Base-by-base conservation (phyloP, 441 rosid genomes). In the Brassica hybrid region DNA sequence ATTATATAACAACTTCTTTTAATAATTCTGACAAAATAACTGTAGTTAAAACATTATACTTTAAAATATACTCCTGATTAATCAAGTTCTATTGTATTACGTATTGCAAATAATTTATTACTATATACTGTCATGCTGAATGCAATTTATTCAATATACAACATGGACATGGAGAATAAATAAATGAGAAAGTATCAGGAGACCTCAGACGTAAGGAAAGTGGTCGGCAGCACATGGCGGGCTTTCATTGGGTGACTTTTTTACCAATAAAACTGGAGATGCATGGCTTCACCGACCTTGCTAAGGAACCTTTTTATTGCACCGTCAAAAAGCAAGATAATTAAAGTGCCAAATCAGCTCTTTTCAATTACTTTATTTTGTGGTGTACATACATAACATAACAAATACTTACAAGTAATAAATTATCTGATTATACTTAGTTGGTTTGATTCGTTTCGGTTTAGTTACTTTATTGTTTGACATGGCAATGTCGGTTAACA, bases 291-390 rank as follows among this genome's bases (percentile, higher is more conserved):
- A 70, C 79, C 72, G 79, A 79, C 79, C 79, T 23, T 25, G 57
- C 23, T 43, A 73, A 38, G 65, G 54, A 25, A 52, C 50, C 68
- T 17, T 41, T 50, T 65, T 34, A 23, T 73, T 67, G 38, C 79
- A 79, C 71, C 82, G 72, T 74, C 79, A 34, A 65, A 77, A 79
- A 74, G 79, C 82, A 69, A 27, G 72, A 65, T 74, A 64, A 4
- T 43, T 65, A 79, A 79, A 79, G 75, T 57, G 67, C 65, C 78
- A n/a, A 63, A 6, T 68, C 82, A 73, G 36, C 71, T 62, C 73
- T 74, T 63, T 60, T 61, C 30, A n/a, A 34, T 38, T 68, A 38
- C 65, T 79, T 73, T 52, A 38, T 54, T 52, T 50, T 41, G 19
- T 36, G 50, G 14, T 16, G 14, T 16, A 32, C 48, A n/a, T n/a